Evolutionary conservation across 441 rosid species (phyloP), one percentile per base, ranked within the genome.

Genomic region (Arabidopsis lyrata): DNA sequence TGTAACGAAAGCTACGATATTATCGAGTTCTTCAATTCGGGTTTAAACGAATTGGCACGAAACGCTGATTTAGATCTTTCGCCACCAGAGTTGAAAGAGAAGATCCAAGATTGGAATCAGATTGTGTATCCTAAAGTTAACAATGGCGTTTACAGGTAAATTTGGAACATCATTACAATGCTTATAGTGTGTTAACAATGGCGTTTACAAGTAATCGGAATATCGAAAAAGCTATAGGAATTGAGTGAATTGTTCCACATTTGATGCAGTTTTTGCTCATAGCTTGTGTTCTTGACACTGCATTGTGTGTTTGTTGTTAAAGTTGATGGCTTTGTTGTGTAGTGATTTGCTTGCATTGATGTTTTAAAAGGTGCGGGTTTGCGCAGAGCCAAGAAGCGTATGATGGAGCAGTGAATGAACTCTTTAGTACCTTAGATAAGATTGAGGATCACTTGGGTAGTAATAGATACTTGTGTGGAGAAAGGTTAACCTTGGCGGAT

Each of bases 1-100:
- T 89, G 95, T 63, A 94, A 90, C n/a, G 97, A 92, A 78, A 94
- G 97, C 60, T 92, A 88, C 38, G 93, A 90, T 31, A 88, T 94
- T 5, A 85, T 89, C 31, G 87, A 83, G 68, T 74, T 92, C 45
- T 84, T 92, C 68, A 90, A 88, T 69, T 87, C 87, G 16, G 92
- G 90, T 34, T 63, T 90, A 15, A 86, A 90, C 68, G 82, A 68
- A 61, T 50, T 77, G 20, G 90, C 92, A 2, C 41, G 8, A 3
- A 79, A 88, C 77, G 87, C 89, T n/a, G 72, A 50, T 55, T 70
- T 94, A 68, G 92, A 94, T 78, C 85, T 92, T 35, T 76, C 85
- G 3, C 97, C 97, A 0, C 35, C 57, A 14, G 81, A 80, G 0
- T 59, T 88, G 66, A 86, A 66, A 78, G 80, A 62, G 5, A 74